Base-by-base conservation (phyloP, 1,284 basidiomycete genomes). In the Ustilago hordei region DNA sequence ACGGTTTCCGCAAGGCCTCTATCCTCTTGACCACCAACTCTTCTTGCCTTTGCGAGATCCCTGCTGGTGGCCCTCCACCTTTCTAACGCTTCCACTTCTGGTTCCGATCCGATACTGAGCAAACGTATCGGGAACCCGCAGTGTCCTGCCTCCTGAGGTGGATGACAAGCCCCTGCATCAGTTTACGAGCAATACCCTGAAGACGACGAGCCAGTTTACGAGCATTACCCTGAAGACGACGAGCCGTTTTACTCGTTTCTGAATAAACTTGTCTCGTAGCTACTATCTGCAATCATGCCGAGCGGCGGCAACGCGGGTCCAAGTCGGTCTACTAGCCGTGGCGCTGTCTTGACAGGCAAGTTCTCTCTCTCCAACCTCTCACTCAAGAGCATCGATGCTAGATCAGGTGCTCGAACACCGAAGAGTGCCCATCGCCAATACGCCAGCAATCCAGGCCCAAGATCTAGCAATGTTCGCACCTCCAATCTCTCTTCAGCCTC, bases 321-420 rank as follows among this genome's bases (percentile, higher is more conserved):
- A 3, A 67, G 70, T 54, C 66, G 74, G 39, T 54, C 74, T 1
- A 50, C 45, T n/a, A 73, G 75, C 58, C 59, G 60, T 12, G 45
- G 52, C 35, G 43, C 38, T 47, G 60, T 69, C 39, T 31, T 78
- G 31, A 52, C 53, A 53, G 58, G 57, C 61, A 76, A 73, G 39
- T 70, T 74, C 55, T 73, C 77, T 45, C 60, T 79, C 53, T 79
- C 78, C 57, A 74, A 69, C 38, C 63, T 76, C 53, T 79, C 78
- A 6, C 55, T 65, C 55, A 70, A 64, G 39, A 74, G 75, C 53
- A 32, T 31, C 38, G 68, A 68, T 15, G 75, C 19, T 15, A 57
- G 65, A 19, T 57, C 57, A 7, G 64, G 58, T 23, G 60, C 67
- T 35, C 65, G 62, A 17, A 69, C 66, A 9, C 70, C 78, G 15